These are phyloP conservation scores for Metschnikowia similis DNA, from an alignment of 805 yeast genomes.

Conservation along the genomic window DNA sequence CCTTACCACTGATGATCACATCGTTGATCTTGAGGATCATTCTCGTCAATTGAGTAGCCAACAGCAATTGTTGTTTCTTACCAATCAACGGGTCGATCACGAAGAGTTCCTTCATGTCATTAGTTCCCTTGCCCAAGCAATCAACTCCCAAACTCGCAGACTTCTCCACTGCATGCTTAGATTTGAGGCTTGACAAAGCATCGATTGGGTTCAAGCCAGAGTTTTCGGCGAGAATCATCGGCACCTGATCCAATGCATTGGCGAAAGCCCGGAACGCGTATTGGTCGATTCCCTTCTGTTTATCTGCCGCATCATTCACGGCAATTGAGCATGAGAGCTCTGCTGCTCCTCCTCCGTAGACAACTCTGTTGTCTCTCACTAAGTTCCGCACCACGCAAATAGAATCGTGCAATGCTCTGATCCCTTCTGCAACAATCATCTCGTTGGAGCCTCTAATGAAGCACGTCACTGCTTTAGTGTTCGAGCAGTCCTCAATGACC, in stretches of 20 bases:
- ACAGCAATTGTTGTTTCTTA: conserved; percentile 88
- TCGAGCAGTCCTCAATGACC: conserved; percentile 84
- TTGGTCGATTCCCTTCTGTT: conserved; percentile 92
- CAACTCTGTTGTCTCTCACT: conserved; percentile 85
- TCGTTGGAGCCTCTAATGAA: conserved; percentile 93
- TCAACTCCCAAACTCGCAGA: conserved; percentile 83
- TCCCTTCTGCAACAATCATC: conserved; percentile 97
- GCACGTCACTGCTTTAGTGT: conserved; percentile 85
- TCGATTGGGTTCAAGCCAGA: conserved; percentile 95
- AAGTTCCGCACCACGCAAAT: conserved; percentile 95
- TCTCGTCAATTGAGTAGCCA: conserved; percentile 96
- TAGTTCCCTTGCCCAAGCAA: conserved; percentile 82
- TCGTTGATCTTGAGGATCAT: conserved; percentile 97
- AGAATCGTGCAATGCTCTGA: conserved; percentile 94
- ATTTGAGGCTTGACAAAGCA: conserved; percentile 75
- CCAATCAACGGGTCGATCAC: conserved; percentile 97
- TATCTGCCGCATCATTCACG: conserved; percentile 87
- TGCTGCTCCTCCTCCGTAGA: conserved; percentile 99
- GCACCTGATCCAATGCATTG: conserved; percentile 83
- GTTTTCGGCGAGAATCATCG: conserved; percentile 94
- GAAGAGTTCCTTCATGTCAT: conserved; percentile 90
- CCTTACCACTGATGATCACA: conserved; percentile 87
- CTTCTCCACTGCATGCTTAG: conserved; percentile 74
- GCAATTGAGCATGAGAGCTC: conserved; percentile 92
- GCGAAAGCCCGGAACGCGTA: conserved; percentile 96